These are phyloP conservation scores for Gyrodon lividus DNA, from an alignment of 768 basidiomycete genomes.

Conservation along the genomic window DNA sequence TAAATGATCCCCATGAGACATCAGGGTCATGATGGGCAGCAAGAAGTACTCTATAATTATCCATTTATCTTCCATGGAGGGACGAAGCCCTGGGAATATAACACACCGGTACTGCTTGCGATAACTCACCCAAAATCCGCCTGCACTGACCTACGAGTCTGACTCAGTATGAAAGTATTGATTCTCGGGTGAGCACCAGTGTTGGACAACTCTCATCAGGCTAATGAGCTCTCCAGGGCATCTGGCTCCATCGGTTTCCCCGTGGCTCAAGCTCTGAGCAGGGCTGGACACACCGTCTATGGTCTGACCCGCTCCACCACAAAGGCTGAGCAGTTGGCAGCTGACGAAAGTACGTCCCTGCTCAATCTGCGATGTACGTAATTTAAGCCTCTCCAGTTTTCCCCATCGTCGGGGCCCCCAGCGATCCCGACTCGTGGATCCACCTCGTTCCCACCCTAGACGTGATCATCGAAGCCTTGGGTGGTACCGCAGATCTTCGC, in stretches of 20 bases:
- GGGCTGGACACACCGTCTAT: conserved; percentile 36
- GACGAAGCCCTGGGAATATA: too few species aligned
- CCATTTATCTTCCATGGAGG: too few species aligned
- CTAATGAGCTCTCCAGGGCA: conserved; percentile 18
- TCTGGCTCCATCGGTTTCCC: conserved; percentile 33
- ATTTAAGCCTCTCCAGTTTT: conserved; percentile 15
- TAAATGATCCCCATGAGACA: too few species aligned
- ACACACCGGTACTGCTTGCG: too few species aligned
- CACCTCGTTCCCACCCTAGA: conserved; percentile 19
- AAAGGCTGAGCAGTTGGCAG: conserved; percentile 23
- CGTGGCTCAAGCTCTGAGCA: conserved; percentile 33
- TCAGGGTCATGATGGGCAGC: too few species aligned
- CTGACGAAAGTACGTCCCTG: conserved; percentile 22
- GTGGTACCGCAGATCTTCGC: conserved; percentile 10
- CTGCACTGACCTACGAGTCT: background rate
- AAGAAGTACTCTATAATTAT: too few species aligned
- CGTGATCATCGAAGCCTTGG: conserved; percentile 20
- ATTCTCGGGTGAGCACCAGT: conserved; percentile 13
- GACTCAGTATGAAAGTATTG: conserved; percentile 14
- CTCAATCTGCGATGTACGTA: background rate
- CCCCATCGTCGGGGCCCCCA: conserved; percentile 23
- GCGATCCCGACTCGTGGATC: conserved; percentile 12
- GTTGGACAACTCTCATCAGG: background rate
- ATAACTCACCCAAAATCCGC: too few species aligned
- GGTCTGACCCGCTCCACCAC: conserved; percentile 30